Percentiles rank a stretch among this genome's conserved stretches.
Conservation (phyloP, 2,329 filamentous ascomycete genomes). For the Pleochaeta shiraiana region DNA sequence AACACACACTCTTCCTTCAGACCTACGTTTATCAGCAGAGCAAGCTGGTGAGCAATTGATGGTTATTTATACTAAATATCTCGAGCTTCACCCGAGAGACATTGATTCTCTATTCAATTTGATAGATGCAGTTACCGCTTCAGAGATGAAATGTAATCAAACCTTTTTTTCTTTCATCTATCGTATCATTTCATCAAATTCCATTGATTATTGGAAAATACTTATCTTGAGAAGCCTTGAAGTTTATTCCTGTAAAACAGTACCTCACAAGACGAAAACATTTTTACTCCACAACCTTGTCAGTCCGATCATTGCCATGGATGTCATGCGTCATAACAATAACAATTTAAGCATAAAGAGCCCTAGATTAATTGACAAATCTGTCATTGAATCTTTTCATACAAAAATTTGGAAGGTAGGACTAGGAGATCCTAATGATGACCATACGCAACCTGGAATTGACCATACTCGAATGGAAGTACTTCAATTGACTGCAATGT, state of each 20-base stretch:
- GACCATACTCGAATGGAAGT: slow-evolving; percentile 95
- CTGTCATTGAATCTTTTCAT: slow-evolving; percentile 76
- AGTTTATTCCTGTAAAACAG: slow-evolving; percentile 56
- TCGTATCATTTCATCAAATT: slow-evolving; percentile 64
- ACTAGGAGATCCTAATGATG: slow-evolving; percentile 59
- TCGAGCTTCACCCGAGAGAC: slow-evolving; percentile 52
- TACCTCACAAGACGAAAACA: slow-evolving; percentile 75
- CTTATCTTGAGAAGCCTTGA: slow-evolving; percentile 74
- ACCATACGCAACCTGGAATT: slow-evolving; percentile 63
- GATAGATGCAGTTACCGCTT: slow-evolving; percentile 62
- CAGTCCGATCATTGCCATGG: slow-evolving; percentile 92
- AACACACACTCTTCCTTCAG: slow-evolving; percentile 43
- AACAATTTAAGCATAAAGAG: slow-evolving; percentile 31
- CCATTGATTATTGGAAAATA: slow-evolving; percentile 66
- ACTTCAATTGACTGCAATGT: slow-evolving; percentile 78
- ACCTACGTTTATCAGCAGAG: slow-evolving; percentile 62
- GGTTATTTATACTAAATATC: slow-evolving; percentile 59
- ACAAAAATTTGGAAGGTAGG: slow-evolving; percentile 89
- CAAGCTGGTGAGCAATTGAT: slow-evolving; percentile 82
- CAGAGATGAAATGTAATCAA: slow-evolving; percentile 60
- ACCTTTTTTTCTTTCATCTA: slow-evolving; percentile 68
- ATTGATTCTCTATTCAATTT: slow-evolving; percentile 68
- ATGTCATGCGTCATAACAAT: slow-evolving; percentile 67
- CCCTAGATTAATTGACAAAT: slow-evolving; percentile 61
- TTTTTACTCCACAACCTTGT: slow-evolving; percentile 83